phyloP scores from a whole-genome alignment of 1,284 basidiomycete genomes.

The Sanguinoderma infundibulare region DNA sequence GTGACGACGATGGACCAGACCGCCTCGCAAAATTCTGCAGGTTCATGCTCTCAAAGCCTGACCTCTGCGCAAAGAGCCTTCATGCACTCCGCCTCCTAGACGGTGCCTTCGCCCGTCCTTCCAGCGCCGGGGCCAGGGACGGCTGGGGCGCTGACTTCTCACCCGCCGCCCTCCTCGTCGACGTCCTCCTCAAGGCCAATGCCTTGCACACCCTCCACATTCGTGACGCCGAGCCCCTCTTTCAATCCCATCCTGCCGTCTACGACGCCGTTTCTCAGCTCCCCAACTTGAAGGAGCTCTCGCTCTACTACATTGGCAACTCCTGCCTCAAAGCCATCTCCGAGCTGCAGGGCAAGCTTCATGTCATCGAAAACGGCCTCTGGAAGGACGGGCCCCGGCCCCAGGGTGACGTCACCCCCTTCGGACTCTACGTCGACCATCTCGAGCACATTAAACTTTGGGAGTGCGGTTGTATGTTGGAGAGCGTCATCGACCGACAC shows the following conservation, averaged over 20 bases:
- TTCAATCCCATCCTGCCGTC: slow-evolving; percentile 26
- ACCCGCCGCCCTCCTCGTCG: slow-evolving; percentile 24
- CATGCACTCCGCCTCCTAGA: slow-evolving; percentile 28
- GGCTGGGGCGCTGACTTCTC: slow-evolving; percentile 28
- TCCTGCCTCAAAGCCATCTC: slow-evolving; percentile 28
- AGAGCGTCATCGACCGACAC: slow-evolving; percentile 25
- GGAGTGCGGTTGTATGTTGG: slow-evolving; percentile 31
- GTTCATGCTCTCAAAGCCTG: slow-evolving; percentile 23
- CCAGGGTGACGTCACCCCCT: slow-evolving; percentile 28
- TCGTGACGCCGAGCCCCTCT: slow-evolving; percentile 29
- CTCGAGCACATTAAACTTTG: slow-evolving; percentile 28
- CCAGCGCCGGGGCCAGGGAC: slow-evolving; percentile 9
- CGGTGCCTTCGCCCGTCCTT: slow-evolving; percentile 25
- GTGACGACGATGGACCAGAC: slow-evolving; percentile 17
- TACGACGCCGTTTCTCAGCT: slow-evolving; percentile 26
- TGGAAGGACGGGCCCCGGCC: slow-evolving; percentile 32
- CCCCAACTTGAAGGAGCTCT: slow-evolving; percentile 22
- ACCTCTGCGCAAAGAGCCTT: slow-evolving; percentile 17
- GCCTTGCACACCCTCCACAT: slow-evolving; percentile 29
- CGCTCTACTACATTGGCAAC: slow-evolving; percentile 31
- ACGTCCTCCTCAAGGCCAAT: slow-evolving; percentile 23
- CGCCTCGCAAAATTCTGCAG: slow-evolving; percentile 22
- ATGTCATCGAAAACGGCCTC: slow-evolving; percentile 28
- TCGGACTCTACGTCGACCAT: slow-evolving; percentile 23
- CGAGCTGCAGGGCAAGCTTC: slow-evolving; percentile 23